phyloP scores from a whole-genome alignment of 345 rosid genomes.

The Lumnitzera racemosa region DNA sequence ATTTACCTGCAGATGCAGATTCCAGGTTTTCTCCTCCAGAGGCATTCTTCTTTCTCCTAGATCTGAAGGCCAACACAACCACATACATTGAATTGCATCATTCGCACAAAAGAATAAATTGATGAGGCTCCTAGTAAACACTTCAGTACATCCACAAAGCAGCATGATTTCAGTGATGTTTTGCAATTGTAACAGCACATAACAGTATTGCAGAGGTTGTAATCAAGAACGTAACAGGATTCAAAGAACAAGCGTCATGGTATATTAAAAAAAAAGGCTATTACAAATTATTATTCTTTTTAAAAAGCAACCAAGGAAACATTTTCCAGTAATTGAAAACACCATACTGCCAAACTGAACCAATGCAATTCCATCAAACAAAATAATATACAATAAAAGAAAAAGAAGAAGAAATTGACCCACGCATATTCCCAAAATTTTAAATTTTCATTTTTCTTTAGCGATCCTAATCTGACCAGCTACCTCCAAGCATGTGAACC shows the following conservation, averaged over 20 bases:
- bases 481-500: too few species aligned
- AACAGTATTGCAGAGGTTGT: too few species aligned
- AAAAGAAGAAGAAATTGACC: too few species aligned
- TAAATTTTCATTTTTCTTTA: too few species aligned
- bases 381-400: too few species aligned
- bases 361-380: neutral
- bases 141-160: neutral
- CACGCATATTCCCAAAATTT: too few species aligned
- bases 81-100: neutral
- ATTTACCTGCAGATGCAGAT: constrained; percentile 56
- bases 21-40: constrained; percentile 71
- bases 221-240: too few species aligned
- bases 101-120: neutral
- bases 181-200: neutral
- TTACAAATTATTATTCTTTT: neutral
- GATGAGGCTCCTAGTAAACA: neutral
- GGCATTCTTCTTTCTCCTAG: constrained; percentile 82
- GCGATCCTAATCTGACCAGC: too few species aligned
- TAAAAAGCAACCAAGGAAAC: neutral
- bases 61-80: constrained; percentile 37
- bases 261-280: too few species aligned
- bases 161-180: too few species aligned
- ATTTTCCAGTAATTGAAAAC: neutral
- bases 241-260: too few species aligned
- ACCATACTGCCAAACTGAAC: neutral